A percentile compares a stretch with the other conserved stretches of the same genome.
These are phyloP conservation scores for Dalbergia oliveri DNA, from an alignment of 306 rosid species.

Conservation along the genomic window DNA sequence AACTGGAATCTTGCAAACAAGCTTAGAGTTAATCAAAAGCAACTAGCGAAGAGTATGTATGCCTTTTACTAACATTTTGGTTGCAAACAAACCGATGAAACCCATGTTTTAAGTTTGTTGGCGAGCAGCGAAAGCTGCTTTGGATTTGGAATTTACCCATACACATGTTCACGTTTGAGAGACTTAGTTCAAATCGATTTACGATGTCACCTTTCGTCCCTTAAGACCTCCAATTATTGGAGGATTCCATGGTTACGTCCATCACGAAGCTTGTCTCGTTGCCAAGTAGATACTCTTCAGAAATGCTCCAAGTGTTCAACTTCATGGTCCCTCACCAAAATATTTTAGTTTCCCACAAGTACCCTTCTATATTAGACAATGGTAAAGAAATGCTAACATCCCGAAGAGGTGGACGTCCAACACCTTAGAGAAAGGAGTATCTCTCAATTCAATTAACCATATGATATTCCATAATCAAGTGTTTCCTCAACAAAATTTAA, in stretches of 20 bases:
- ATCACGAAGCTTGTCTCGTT: neutral
- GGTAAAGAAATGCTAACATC: no score
- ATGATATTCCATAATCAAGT: neutral
- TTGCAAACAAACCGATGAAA: slow-evolving; percentile 54
- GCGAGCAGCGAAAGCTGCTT: slow-evolving; percentile 44
- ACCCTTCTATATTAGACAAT: no score
- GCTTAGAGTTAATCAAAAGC: neutral
- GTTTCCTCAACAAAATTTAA: neutral
- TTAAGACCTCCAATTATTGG: slow-evolving; percentile 33
- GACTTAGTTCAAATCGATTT: slow-evolving; percentile 53
- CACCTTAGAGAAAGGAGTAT: no score
- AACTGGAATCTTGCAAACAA: neutral
- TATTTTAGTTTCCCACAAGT: no score
- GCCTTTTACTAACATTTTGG: slow-evolving; percentile 33
- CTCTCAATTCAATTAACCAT: no score
- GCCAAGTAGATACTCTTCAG: neutral
- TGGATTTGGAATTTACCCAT: slow-evolving; percentile 18
- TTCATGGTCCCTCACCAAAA: neutral
- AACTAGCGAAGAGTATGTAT: neutral
- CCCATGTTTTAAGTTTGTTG: slow-evolving; percentile 57
- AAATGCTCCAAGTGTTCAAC: neutral
- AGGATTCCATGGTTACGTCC: slow-evolving; percentile 32
- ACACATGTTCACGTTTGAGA: slow-evolving; percentile 25
- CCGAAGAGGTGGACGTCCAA: no score
- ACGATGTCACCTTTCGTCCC: slow-evolving; percentile 39